Conservation (phyloP, 225 moss, liverwort and hornwort species). For the Straminergon stramineum region DNA sequence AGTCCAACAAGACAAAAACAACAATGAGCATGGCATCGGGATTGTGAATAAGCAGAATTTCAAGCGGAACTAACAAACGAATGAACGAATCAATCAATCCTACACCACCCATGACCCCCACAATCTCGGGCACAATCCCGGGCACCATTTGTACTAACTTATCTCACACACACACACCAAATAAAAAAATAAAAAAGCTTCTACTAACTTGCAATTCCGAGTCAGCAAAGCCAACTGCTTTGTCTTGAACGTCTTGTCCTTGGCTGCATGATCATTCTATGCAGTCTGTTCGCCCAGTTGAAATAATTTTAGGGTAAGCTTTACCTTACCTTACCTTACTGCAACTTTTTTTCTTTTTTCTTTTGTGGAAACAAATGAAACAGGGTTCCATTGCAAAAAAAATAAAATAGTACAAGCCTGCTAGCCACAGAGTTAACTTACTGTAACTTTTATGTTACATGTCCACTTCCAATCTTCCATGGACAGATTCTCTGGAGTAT, state of each 20-base stretch:
- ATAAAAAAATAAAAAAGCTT: neutral
- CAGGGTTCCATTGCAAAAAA: no score
- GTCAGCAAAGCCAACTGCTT: neutral
- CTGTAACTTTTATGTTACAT: neutral
- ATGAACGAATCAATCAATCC: neutral
- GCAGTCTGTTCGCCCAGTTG: neutral
- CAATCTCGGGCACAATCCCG: no score
- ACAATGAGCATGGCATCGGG: neutral
- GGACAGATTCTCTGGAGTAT: neutral
- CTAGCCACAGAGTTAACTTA: neutral
- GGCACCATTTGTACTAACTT: neutral
- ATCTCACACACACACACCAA: no score
- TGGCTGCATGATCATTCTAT: rapidly evolving
- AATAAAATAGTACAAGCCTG: no score
- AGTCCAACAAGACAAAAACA: neutral
- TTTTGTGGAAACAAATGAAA: no score
- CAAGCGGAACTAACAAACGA: no score
- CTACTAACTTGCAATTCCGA: neutral
- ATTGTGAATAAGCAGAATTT: neutral
- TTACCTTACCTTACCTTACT: neutral
- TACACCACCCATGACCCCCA: neutral
- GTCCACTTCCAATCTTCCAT: neutral
- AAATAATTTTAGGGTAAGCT: neutral
- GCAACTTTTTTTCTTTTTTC: neutral
- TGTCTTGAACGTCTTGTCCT: neutral